A percentile compares a stretch with the other conserved stretches of the same genome.
These are phyloP conservation scores for Phylloporus gajari DNA, from an alignment of 1,284 basidiomycete genomes.

Conservation along the genomic window DNA sequence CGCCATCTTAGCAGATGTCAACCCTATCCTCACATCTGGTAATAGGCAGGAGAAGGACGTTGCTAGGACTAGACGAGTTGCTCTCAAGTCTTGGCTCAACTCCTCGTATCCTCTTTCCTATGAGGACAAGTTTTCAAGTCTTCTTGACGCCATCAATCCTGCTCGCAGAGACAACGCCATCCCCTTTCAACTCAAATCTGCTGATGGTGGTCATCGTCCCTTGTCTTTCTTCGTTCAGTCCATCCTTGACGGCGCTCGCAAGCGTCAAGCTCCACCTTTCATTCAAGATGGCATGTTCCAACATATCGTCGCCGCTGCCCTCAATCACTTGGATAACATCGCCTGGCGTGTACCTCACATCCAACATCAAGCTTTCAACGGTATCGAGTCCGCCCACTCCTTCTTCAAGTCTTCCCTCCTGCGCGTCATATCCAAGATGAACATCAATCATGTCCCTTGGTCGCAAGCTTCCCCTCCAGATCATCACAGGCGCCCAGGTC, in stretches of 20 bases:
- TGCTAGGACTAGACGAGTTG: no score
- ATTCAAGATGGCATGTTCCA: not conserved
- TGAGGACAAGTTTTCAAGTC: no score
- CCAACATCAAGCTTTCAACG: not conserved
- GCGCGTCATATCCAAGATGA: not conserved
- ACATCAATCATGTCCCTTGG: slow-evolving; percentile 3
- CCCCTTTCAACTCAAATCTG: not conserved
- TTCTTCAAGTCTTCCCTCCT: no score
- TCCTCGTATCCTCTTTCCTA: no score
- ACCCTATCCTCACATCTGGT: no score
- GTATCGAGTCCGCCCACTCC: no score
- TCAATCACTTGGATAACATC: not conserved
- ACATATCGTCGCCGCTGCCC: not conserved
- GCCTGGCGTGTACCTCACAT: not conserved
- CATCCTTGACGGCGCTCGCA: not conserved
- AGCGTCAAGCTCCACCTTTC: not conserved
- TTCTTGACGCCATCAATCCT: no score
- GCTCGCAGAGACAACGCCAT: no score
- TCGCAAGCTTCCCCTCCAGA: not conserved
- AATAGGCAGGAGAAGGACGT: no score
- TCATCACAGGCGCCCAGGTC: not conserved
- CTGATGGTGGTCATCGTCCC: not conserved
- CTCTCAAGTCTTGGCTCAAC: no score
- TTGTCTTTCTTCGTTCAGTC: not conserved
- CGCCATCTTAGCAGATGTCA: no score